Percentiles rank a stretch among this genome's conserved stretches.
These are phyloP conservation scores for Microbotryum intermedium DNA, from an alignment of 1,284 basidiomycete species.

Conservation along the genomic window DNA sequence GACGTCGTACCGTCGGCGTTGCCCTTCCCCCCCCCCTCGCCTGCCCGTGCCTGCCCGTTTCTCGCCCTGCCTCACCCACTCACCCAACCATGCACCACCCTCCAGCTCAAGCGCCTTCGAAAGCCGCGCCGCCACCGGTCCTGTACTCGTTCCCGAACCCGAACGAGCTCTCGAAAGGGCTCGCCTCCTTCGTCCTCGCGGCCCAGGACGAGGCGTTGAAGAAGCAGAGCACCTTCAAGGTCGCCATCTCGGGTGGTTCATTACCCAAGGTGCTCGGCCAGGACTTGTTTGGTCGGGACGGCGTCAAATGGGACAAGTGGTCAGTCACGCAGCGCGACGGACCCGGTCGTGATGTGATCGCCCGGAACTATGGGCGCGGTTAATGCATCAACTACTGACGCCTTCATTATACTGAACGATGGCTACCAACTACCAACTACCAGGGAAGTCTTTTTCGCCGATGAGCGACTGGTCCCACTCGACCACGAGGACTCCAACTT, in stretches of 20 bases:
- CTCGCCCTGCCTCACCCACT: background rate
- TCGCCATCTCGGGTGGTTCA: slow-evolving; percentile 89
- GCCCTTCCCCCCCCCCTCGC: background rate
- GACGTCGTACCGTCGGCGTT: background rate
- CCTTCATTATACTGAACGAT: too few species aligned
- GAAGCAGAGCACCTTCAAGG: slow-evolving; percentile 78
- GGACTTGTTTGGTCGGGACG: slow-evolving; percentile 61
- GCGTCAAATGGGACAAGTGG: slow-evolving; percentile 93
- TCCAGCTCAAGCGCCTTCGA: slow-evolving; percentile 37
- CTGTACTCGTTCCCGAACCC: slow-evolving; percentile 62
- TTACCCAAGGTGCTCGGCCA: slow-evolving; percentile 70
- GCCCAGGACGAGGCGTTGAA: slow-evolving; percentile 83
- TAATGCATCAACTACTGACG: background rate
- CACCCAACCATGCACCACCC: background rate
- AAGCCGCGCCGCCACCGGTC: slow-evolving; percentile 50
- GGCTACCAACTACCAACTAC: background rate
- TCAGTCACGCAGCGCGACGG: slow-evolving; percentile 41
- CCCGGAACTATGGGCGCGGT: too few species aligned
- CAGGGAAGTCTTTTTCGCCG: slow-evolving; percentile 97
- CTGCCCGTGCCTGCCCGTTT: background rate
- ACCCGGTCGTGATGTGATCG: background rate
- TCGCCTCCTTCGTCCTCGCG: slow-evolving; percentile 76
- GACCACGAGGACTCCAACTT: slow-evolving; percentile 91
- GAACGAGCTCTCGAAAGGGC: slow-evolving; percentile 45
- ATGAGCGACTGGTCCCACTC: slow-evolving; percentile 91